Evolutionary conservation across 768 basidiomycete genomes (phyloP), one percentile per base, ranked within the genome.

Genomic region (Lactifluus volemus): DNA sequence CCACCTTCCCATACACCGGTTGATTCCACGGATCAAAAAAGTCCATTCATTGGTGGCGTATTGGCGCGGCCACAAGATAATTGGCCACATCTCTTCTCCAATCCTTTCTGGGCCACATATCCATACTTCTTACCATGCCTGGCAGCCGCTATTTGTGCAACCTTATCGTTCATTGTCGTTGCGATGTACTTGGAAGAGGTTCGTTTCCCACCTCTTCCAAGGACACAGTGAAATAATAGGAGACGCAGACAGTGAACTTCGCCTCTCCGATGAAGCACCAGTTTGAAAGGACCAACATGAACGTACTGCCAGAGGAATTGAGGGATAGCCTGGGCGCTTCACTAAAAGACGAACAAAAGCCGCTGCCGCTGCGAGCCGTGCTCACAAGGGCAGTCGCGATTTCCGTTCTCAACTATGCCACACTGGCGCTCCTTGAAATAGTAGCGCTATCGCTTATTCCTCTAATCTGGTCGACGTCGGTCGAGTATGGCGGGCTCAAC

Each of bases 381-480:
- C 62, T 72, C 29, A 69, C 66, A 11, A 63, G 52, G 38, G 70
- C 73, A 10, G 74, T 83, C 52, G 60, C 77, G 53, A 67, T 81
- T 45, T 72, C 78, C n/a, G 67, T 79, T 25, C 60, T 67, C 53
- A 81, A 77, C 63, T 81, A 80, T 63, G 72, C 69, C 39, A 63
- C 67, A 5, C 69, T 81, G 12, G 72, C 72, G 8, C 74, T 83
- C 14, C 64, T 77, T 6, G 78, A 80, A 34, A 74, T 77, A 25
- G 68, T 71, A 5, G 54, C 74, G 50, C 41, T 66, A 15, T 75
- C 73, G 14, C 70, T 84, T 11, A 39, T 73, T 1, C 81, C 82
- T 3, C 67, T 82, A 32, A 78, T 81, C 68, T 74, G 74, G 54
- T 70, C 77, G 29, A 74, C 77, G 12, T 75, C 82, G 0, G 67